phyloP scores from a whole-genome alignment of 73 alveolate species.

The Uronychia setigera region DNA sequence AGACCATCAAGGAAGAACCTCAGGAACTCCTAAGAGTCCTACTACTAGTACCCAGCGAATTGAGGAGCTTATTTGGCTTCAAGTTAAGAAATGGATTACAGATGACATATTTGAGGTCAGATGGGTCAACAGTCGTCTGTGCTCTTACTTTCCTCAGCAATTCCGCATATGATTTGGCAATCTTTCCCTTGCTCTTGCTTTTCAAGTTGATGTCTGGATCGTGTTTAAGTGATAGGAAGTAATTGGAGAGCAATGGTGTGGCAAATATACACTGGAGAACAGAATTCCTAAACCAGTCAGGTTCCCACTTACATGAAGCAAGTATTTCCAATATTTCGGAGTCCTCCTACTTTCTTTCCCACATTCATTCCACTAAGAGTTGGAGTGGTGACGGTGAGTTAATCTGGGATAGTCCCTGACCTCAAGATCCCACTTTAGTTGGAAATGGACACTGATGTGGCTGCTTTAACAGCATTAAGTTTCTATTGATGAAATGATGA shows the following conservation, averaged over 20 bases:
- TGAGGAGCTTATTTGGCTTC: slow-evolving; percentile 38
- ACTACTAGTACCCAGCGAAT: slow-evolving; percentile 77
- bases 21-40: slow-evolving; percentile 88
- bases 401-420: not conserved
- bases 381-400: not conserved
- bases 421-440: too few relatives aligned
- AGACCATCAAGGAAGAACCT: slow-evolving; percentile 79
- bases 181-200: slow-evolving; percentile 18
- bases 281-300: slow-evolving; percentile 41
- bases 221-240: slow-evolving; percentile 13
- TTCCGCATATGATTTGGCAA: slow-evolving; percentile 24
- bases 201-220: slow-evolving; percentile 4
- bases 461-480: not conserved
- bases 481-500: not conserved
- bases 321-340: slow-evolving; percentile 89
- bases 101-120: slow-evolving; percentile 61
- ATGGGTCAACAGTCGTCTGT: not conserved
- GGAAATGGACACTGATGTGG: not conserved
- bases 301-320: slow-evolving; percentile 61
- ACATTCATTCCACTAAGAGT: not conserved
- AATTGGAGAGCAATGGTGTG: slow-evolving; percentile 44
- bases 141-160: slow-evolving; percentile 13
- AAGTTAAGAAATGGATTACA: slow-evolving; percentile 14
- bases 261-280: slow-evolving; percentile 64
- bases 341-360: slow-evolving; percentile 40